Conservation (phyloP, 2,329 filamentous ascomycete genomes). For the Verticillium dahliae region DNA sequence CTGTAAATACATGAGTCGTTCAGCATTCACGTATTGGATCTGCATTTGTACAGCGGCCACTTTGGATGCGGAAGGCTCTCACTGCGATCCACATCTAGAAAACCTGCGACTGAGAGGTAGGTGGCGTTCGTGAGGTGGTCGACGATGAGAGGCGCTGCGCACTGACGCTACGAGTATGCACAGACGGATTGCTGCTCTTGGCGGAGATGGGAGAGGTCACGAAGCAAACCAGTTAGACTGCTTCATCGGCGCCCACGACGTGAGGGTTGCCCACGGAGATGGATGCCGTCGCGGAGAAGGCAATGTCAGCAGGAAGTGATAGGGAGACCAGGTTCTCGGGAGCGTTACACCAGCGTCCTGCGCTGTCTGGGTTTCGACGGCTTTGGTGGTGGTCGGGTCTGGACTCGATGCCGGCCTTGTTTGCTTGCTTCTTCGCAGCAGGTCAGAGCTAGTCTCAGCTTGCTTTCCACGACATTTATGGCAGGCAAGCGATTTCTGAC, state of each 20-base stretch:
- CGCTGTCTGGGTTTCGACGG: neutral
- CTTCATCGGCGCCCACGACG: no score
- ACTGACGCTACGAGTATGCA: neutral
- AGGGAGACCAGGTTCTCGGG: neutral
- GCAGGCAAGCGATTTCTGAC: neutral
- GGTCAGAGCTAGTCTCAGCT: no score
- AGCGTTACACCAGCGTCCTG: neutral
- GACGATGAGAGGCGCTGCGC: neutral
- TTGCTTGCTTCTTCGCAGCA: neutral
- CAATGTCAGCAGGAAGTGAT: neutral
- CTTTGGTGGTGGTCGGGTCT: neutral
- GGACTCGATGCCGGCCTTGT: neutral
- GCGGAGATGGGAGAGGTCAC: no score
- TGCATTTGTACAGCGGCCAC: no score
- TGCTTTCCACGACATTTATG: neutral
- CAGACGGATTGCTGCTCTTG: neutral
- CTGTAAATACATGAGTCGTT: no score
- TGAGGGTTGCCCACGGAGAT: neutral
- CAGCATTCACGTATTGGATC: no score
- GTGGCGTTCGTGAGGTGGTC: neutral
- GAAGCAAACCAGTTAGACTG: no score
- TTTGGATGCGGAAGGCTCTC: no score
- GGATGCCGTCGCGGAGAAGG: neutral
- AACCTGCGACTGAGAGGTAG: neutral
- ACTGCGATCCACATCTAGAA: no score